phyloP scores from a whole-genome alignment of 371 early-diverging fungal genomes.

The Syncephalastrum sp. region DNA sequence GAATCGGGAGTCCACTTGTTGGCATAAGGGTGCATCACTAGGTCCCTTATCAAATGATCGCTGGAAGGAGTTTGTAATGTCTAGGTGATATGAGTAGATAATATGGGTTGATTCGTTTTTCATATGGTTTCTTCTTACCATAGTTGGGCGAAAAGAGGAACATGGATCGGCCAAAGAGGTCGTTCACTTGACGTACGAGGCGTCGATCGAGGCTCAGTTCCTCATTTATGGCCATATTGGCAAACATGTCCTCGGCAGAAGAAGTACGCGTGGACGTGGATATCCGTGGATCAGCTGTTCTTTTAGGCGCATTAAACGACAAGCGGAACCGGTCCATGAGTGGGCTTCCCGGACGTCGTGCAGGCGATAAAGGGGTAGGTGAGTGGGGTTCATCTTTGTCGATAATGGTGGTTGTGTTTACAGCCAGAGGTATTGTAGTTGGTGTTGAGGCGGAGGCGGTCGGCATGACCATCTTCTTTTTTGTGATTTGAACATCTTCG shows the following conservation, averaged over 20 bases:
- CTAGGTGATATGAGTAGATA: slow-evolving; percentile 12
- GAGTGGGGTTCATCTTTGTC: not conserved
- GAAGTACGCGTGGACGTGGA: slow-evolving; percentile 18
- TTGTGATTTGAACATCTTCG: not conserved
- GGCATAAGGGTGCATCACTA: slow-evolving; percentile 22
- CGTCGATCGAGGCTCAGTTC: slow-evolving; percentile 54
- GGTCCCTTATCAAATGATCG: slow-evolving; percentile 24
- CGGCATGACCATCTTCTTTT: slow-evolving; percentile 3
- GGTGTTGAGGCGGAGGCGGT: slow-evolving; percentile 7
- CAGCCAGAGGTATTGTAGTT: not conserved
- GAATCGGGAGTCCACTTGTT: slow-evolving; percentile 51
- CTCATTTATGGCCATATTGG: slow-evolving; percentile 26
- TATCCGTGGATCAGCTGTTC: slow-evolving; percentile 5
- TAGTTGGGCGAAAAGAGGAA: slow-evolving; percentile 64
- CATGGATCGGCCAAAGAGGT: slow-evolving; percentile 61
- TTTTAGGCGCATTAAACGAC: slow-evolving; percentile 17
- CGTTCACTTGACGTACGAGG: slow-evolving; percentile 59
- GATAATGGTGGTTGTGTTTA: not conserved
- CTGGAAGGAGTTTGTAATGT: slow-evolving; percentile 45
- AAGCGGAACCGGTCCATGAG: slow-evolving; percentile 27
- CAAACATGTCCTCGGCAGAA: slow-evolving; percentile 12
- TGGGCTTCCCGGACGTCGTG: slow-evolving; percentile 21
- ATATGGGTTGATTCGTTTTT: too few species aligned
- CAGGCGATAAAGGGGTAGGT: slow-evolving; percentile 13
- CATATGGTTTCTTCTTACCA: slow-evolving; percentile 29